Evolutionary conservation across 305 asterid genomes (phyloP).

Genomic region (Plantago lanceolata): DNA sequence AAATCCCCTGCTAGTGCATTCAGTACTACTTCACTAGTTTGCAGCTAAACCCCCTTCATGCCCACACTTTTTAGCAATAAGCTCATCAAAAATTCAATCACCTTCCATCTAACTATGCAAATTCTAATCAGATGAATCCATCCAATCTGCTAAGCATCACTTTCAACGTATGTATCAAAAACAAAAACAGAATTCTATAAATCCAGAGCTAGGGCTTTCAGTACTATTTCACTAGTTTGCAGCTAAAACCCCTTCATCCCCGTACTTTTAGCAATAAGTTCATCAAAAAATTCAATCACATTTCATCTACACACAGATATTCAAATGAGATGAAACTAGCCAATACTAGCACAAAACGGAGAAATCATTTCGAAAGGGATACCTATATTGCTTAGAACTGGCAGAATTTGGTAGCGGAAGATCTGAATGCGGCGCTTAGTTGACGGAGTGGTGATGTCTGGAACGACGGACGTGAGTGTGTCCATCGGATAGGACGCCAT

Average conservation of each 20-base stretch:
- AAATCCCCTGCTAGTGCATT: too few relatives aligned
- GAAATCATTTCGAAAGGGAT: conserved; percentile 1
- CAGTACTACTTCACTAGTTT: neutral
- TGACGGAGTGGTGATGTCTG: conserved; percentile 61
- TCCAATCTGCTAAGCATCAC: neutral
- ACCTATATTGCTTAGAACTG: conserved; percentile 50
- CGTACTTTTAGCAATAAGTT: neutral
- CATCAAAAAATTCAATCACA: neutral
- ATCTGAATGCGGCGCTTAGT: conserved; percentile 62
- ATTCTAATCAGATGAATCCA: too few relatives aligned
- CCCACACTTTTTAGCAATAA: neutral
- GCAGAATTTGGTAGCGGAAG: conserved; percentile 72
- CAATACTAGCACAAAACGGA: neutral
- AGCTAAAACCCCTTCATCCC: too few relatives aligned
- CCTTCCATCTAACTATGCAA: neutral
- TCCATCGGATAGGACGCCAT: conserved; percentile 61
- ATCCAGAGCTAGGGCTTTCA: too few relatives aligned
- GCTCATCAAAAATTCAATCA: neutral
- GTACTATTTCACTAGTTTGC: neutral
- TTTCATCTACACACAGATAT: neutral
- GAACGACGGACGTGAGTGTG: conserved; percentile 42
- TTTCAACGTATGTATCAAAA: neutral
- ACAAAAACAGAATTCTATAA: neutral
- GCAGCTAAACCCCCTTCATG: too few relatives aligned
- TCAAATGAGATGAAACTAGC: neutral